Evolutionary conservation across 805 yeast species (phyloP), one percentile per base, ranked within the genome.

Genomic region (Nakazawaea holstii): DNA sequence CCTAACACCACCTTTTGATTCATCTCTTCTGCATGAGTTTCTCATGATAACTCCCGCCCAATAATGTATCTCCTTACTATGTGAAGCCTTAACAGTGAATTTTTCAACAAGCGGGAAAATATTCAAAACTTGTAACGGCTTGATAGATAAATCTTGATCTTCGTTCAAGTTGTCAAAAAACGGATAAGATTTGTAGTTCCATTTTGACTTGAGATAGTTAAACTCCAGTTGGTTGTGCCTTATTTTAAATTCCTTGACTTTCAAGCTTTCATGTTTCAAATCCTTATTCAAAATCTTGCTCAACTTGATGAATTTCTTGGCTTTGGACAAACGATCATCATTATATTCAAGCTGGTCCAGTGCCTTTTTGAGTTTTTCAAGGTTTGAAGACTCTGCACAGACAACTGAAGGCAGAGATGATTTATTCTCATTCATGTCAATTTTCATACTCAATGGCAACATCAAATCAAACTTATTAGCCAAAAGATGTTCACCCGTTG

Each of bases 1-100:
- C 45, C 98, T 76, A 29, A 92, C 85, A 1, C 97, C 97, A 14
- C 92, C 92, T 49, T 84, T 76, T 38, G 75, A 64, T 59, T 91
- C 97, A 62, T 92, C 94, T 58, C 91, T 82, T 49, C 97, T 77
- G 61, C 97, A 92, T 1, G 96, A 90, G 64, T 94, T 94, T 47
- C 98, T 74, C 91, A 94, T 94, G 35, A 91, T 89, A n/a, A 92
- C 96, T 3, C 96, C 94, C 2, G 97, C 88, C 99, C 99, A 92
- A 65, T 91, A 90, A 55, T 86, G 84, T 72, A 90, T 80, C 55
- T 91, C 97, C 38, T 83, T 78, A 3, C 88, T 80, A 54, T 84
- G 79, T 41, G 73, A 67, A 45, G 76, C 72, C 47, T 74, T 74
- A 15, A 79, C 77, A 0, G 98, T 92, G 61, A 88, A 92, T 62